A percentile compares a stretch with the other conserved stretches of the same genome.
These are phyloP conservation scores for Aspergillus cavernicola DNA, from an alignment of 495 filamentous ascomycete genomes.

Conservation along the genomic window DNA sequence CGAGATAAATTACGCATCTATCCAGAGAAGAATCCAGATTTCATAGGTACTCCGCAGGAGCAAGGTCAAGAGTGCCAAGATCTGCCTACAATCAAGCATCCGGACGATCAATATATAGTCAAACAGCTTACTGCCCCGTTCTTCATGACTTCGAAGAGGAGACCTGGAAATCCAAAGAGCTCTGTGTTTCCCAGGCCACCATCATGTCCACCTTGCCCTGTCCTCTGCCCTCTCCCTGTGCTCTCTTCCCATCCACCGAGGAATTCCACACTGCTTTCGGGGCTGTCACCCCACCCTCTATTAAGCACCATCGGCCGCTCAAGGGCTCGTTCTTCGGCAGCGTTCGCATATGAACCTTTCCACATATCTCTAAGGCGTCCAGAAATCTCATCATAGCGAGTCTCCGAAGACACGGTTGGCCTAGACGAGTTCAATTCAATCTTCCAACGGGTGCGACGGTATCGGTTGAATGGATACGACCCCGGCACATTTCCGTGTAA, in stretches of 20 bases:
- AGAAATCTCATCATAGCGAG: slow-evolving; percentile 66
- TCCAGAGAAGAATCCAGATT: no score
- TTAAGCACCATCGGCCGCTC: slow-evolving; percentile 85
- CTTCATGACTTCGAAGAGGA: slow-evolving; percentile 94
- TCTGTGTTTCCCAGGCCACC: slow-evolving; percentile 71
- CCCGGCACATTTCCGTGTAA: slow-evolving; percentile 93
- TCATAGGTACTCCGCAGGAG: no score
- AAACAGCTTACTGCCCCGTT: slow-evolving; percentile 84
- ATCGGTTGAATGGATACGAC: slow-evolving; percentile 93
- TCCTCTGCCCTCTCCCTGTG: slow-evolving; percentile 40
- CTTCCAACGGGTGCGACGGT: slow-evolving; percentile 85
- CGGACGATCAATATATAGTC: slow-evolving; percentile 76
- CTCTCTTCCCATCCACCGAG: slow-evolving; percentile 88
- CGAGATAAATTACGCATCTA: no score
- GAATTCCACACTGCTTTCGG: slow-evolving; percentile 84
- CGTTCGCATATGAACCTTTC: slow-evolving; percentile 60
- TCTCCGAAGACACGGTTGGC: slow-evolving; percentile 64
- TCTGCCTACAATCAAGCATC: neutral
- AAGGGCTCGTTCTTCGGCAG: slow-evolving; percentile 57
- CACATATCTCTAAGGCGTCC: slow-evolving; percentile 64
- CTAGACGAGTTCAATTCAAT: slow-evolving; percentile 50
- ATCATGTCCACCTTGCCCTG: slow-evolving; percentile 47
- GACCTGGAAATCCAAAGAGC: slow-evolving; percentile 87
- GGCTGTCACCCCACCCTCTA: slow-evolving; percentile 85
- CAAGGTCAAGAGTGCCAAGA: no score